Evolutionary conservation across 2,329 filamentous ascomycete genomes (phyloP), one percentile per base, ranked within the genome.

Genomic region (Xylariaceae sp.): DNA sequence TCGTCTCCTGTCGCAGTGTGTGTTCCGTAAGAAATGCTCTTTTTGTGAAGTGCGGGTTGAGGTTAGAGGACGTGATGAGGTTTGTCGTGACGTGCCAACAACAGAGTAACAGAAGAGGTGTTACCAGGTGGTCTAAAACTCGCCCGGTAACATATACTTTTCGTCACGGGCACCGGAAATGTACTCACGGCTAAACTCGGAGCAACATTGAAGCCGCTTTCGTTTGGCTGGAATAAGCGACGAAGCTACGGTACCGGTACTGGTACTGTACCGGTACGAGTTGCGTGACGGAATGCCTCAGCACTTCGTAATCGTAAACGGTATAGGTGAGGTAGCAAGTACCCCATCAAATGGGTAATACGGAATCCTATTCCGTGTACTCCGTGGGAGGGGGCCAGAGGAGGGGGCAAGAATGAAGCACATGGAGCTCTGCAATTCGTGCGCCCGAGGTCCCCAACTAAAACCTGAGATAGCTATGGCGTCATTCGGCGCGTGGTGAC

Each of bases 151-250:
- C 23, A 15, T n/a, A 15, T 15, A 47, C n/a, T 18, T 48, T 10
- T 2, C 17, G 11, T 11, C 15, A 23, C 11, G 11, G 41, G 41
- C 13, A n/a, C 41, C 11, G 41, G 41, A 62, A 62, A 44, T 11
- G 57, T 64, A 52, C 37, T 41, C 15, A 37, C 50, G 52, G 55
- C 13, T 59, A 54, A 52, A 13, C 13, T 18, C 55, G 59, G 59
- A 44, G 45, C 51, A 55, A 51, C 56, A 53, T 30, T 30, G 23
- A 5, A 45, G 57, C 57, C 58, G 17, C 50, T 58, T 52, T 50
- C 53, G 60, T 57, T 53, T 58, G 47, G 57, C 3, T 30, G 23
- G 23, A 30, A 30, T 30, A 30, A 30, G 23, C 23, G 23, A 30
- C 23, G 23, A 30, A 30, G 23, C 23, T 30, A 30, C 23, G 23